Conservation (phyloP, 1,284 basidiomycete species). For the Marasmius sp. region DNA sequence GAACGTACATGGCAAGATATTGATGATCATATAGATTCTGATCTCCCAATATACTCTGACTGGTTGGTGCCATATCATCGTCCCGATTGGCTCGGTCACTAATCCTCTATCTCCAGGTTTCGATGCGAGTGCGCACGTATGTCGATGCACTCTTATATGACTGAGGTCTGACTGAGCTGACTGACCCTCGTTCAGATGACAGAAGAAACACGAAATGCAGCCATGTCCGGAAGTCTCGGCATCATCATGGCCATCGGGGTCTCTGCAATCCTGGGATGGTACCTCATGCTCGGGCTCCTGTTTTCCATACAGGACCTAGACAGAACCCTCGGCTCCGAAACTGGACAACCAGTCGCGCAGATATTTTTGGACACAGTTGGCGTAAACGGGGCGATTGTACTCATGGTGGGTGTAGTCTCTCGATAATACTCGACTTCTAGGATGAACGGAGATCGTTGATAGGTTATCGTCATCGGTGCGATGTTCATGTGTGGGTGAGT, state of each 20-base stretch:
- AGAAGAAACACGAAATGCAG: constrained; percentile 76
- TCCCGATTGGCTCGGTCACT: neutral
- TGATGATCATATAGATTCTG: constrained; percentile 39
- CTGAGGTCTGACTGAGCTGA: neutral
- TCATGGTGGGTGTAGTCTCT: constrained; percentile 49
- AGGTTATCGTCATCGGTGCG: constrained; percentile 66
- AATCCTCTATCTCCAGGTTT: constrained; percentile 44
- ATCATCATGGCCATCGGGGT: constrained; percentile 76
- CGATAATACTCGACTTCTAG: neutral
- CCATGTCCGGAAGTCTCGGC: constrained; percentile 63
- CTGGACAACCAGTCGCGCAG: constrained; percentile 72
- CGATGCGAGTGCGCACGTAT: constrained; percentile 68
- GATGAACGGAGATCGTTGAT: neutral
- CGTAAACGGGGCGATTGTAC: constrained; percentile 64
- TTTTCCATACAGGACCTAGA: constrained; percentile 76
- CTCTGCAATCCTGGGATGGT: constrained; percentile 72
- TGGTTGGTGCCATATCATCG: constrained; percentile 34
- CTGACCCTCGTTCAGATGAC: constrained; percentile 52
- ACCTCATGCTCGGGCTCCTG: constrained; percentile 67
- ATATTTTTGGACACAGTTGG: constrained; percentile 78
- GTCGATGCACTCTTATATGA: constrained; percentile 20
- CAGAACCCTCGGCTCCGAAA: constrained; percentile 47
- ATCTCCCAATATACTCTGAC: constrained; percentile 63
- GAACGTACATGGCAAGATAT: neutral
- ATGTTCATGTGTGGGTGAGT: constrained; percentile 71